Evolutionary conservation across 371 early-diverging fungal genomes (phyloP).

Genomic region (Coemansia sp.): DNA sequence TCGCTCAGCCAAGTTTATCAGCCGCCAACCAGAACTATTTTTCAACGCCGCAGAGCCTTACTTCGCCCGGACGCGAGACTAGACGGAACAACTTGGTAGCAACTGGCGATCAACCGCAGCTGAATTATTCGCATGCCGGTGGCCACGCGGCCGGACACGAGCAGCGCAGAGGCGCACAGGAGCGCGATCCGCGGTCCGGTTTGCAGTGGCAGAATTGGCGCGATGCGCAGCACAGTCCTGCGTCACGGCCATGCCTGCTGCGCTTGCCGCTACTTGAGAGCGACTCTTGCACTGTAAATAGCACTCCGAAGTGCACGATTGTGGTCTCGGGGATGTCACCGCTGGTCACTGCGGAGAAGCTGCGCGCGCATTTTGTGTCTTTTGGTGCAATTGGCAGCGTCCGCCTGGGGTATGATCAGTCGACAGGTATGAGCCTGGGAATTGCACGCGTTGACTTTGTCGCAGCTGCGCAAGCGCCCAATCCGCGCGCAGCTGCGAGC

Average conservation of each 20-base stretch:
- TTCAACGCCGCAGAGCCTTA: conserved; percentile 29
- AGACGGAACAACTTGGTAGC: not conserved
- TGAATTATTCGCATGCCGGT: not conserved
- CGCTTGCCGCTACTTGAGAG: conserved; percentile 33
- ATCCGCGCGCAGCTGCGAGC: conserved; percentile 43
- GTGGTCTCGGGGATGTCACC: conserved; percentile 49
- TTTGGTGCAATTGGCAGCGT: conserved; percentile 44
- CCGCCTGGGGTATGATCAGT: conserved; percentile 43
- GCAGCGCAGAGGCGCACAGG: conserved; percentile 5
- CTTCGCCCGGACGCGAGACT: conserved; percentile 19
- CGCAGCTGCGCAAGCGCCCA: conserved; percentile 18
- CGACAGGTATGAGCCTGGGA: conserved; percentile 51
- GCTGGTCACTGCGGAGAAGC: conserved; percentile 44
- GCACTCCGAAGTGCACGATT: conserved; percentile 12
- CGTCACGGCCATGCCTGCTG: conserved; percentile 10
- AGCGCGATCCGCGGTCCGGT: conserved; percentile 29
- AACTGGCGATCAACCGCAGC: not conserved
- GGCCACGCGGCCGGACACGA: not conserved
- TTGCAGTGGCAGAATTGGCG: conserved; percentile 27
- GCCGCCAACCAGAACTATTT: conserved; percentile 9
- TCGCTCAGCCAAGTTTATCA: not conserved
- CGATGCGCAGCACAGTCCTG: conserved; percentile 3
- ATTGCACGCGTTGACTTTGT: conserved; percentile 47
- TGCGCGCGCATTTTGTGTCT: conserved; percentile 37
- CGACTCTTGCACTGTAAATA: conserved; percentile 25